These are phyloP conservation scores for Chaetomium cochliodes DNA, from an alignment of 495 filamentous ascomycete species.

Conservation along the genomic window DNA sequence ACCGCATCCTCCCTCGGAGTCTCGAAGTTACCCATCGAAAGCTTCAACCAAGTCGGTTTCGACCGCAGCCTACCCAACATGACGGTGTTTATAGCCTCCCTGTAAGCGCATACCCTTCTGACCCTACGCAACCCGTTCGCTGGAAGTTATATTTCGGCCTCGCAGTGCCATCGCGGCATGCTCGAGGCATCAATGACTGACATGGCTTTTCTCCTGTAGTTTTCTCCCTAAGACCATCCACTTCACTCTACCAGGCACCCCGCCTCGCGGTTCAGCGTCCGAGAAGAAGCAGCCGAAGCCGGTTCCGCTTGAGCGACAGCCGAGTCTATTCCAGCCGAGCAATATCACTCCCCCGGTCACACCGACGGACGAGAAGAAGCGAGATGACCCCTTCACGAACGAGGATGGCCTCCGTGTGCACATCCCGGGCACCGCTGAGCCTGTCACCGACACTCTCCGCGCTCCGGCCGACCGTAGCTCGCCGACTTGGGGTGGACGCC, in stretches of 20 bases:
- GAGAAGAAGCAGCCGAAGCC: constrained; percentile 38
- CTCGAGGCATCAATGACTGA: neutral
- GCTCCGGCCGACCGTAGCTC: constrained; percentile 63
- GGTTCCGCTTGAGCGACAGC: constrained; percentile 38
- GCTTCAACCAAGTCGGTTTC: neutral
- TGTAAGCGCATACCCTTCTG: constrained; percentile 56
- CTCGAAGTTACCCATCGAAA: neutral
- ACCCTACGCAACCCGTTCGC: neutral
- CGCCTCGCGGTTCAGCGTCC: constrained; percentile 34
- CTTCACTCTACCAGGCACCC: constrained; percentile 56
- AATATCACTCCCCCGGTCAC: constrained; percentile 54
- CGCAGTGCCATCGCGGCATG: neutral
- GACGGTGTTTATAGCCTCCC: constrained; percentile 81
- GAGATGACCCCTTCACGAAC: constrained; percentile 59
- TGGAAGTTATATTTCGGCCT: too few species aligned
- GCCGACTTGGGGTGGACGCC: constrained; percentile 66
- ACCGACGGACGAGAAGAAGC: constrained; percentile 57
- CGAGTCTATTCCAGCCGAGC: constrained; percentile 45
- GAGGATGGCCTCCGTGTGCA: constrained; percentile 51
- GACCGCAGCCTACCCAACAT: constrained; percentile 47
- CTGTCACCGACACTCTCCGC: constrained; percentile 36
- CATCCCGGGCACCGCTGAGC: constrained; percentile 36
- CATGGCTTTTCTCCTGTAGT: constrained; percentile 40
- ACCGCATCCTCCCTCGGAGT: neutral
- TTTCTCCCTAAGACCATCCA: constrained; percentile 89